phyloP scores from a whole-genome alignment of 1,284 basidiomycete genomes.

The Cystobasidium slooffiae region DNA sequence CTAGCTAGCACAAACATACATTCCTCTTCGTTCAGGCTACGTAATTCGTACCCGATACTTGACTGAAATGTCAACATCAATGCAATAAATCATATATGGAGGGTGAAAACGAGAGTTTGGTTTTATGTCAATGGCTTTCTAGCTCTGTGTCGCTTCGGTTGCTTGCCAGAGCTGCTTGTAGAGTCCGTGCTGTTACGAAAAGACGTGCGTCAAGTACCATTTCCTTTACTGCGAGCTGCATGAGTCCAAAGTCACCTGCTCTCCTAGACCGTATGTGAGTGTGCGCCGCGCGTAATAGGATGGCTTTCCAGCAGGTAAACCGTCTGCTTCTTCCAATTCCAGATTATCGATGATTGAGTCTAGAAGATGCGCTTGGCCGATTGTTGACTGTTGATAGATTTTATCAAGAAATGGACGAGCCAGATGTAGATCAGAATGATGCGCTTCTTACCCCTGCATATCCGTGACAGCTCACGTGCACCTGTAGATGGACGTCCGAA shows the following conservation, averaged over 20 bases:
- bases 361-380: conserved; percentile 89
- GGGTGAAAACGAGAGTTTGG: too few relatives aligned
- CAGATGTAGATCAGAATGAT: conserved; percentile 37
- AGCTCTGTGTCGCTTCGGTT: neutral
- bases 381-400: conserved; percentile 57
- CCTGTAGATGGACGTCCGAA: neutral
- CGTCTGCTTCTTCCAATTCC: conserved; percentile 66
- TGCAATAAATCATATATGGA: too few relatives aligned
- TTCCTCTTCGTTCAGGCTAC: too few relatives aligned
- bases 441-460: conserved; percentile 66
- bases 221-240: neutral
- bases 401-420: conserved; percentile 50
- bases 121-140: neutral
- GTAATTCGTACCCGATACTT: too few relatives aligned
- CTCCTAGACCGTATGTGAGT: conserved; percentile 79
- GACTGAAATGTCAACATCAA: too few relatives aligned
- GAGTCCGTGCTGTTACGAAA: conserved; percentile 3
- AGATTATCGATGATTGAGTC: conserved; percentile 76
- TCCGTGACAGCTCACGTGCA: conserved; percentile 70
- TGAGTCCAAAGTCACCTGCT: conserved; percentile 58
- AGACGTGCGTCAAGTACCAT: too few relatives aligned
- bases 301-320: conserved; percentile 60
- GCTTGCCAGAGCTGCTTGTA: conserved; percentile 19
- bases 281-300: conserved; percentile 68
- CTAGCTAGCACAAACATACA: too few relatives aligned